Evolutionary conservation across 2,329 filamentous ascomycete species (phyloP), one percentile per base, ranked within the genome.

Genomic region (Ophiosphaerella korrae): DNA sequence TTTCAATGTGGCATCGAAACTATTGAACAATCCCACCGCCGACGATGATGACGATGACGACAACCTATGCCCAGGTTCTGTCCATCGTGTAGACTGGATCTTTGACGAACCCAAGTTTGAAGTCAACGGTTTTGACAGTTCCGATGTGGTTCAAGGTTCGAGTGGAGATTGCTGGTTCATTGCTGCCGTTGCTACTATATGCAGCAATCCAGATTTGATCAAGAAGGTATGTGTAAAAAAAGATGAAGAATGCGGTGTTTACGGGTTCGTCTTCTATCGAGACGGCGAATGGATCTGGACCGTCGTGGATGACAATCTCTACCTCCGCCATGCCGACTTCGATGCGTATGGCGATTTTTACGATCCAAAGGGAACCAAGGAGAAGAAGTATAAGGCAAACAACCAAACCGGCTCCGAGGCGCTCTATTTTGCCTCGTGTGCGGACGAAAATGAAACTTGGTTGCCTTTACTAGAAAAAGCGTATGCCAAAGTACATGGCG

Each of bases 251-350:
- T 85, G 91, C 3, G 90, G 90, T 4, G 89, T 93, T 0, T 94
- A 94, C 57, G 90, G 90, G 0, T 95, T 94, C 59, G 88, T 94
- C 5, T 93, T 94, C 66, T 84, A 88, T 71, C 82, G 90, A 45
- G 74, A 76, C 38, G 74, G 74, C 32, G 71, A 75, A 42, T 96
- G 91, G 92, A 88, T 93, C 50, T 91, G 90, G 68, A 92, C 89
- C 40, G 92, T 96, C 43, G 84, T 96, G 45, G 92, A 96, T 66
- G 92, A 96, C 72, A 94, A 95, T 72, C 80, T 96, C 0, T 96
- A 89, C 69, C 82, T 96, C 21, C 86, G 83, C 34, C 87, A 87
- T 0, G 85, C 87, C 1, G 88, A 89, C 67, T 95, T 90, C 78
- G 89, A 94, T 61, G 88, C 70, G 80, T 88, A 39, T 80, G 88